These are phyloP conservation scores for Coffea canephora DNA, from an alignment of 257 asterid genomes.

Conservation along the genomic window DNA sequence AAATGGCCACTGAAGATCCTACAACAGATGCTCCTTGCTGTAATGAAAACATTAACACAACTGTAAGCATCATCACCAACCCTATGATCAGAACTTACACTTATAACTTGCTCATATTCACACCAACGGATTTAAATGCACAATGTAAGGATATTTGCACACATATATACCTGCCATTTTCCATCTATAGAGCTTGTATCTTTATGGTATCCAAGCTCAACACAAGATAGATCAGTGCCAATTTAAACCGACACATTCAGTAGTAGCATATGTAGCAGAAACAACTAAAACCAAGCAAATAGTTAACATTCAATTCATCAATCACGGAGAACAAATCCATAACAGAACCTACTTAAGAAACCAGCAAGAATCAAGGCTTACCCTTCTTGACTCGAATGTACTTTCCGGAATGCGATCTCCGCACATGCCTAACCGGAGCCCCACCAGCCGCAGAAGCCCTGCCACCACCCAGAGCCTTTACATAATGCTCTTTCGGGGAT, in stretches of 20 bases:
- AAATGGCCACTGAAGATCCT: background rate
- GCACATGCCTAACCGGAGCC: conserved; percentile 62
- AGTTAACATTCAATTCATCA: background rate
- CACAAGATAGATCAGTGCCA: background rate
- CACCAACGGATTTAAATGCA: no score
- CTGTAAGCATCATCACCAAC: background rate
- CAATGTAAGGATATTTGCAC: no score
- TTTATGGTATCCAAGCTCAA: background rate
- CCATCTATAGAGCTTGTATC: background rate
- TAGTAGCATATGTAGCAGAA: no score
- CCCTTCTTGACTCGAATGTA: conserved; percentile 78
- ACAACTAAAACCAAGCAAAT: background rate
- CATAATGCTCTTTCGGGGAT: conserved; percentile 48
- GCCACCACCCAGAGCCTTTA: conserved; percentile 69
- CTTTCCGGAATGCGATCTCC: conserved; percentile 83
- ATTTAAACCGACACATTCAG: background rate
- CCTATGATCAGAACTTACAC: background rate
- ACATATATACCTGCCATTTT: background rate
- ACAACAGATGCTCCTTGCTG: background rate
- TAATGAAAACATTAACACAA: no score
- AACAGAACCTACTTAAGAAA: background rate
- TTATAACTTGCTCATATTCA: background rate
- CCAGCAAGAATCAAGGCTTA: conserved; percentile 11
- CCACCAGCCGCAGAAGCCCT: conserved; percentile 69
- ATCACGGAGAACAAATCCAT: background rate